phyloP scores from a whole-genome alignment of 306 rosid genomes.

The Pterocarpus macrocarpus region DNA sequence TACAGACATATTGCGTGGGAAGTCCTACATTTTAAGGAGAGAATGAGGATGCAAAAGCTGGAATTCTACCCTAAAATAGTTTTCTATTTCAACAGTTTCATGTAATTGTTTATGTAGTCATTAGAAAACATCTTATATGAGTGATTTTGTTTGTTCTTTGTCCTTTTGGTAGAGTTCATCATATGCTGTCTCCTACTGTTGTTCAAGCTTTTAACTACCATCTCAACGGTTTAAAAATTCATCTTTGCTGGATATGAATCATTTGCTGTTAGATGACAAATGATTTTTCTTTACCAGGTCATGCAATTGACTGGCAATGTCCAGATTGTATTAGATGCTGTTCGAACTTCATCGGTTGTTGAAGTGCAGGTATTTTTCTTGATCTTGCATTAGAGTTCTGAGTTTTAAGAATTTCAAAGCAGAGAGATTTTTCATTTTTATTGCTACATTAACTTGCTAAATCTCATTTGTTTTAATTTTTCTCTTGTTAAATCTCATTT shows the following conservation, averaged over 20 bases:
- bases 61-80: neutral
- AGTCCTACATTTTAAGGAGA: neutral
- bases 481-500: neutral
- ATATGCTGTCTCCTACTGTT: neutral
- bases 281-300: conserved; percentile 57
- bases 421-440: neutral
- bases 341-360: conserved; percentile 67
- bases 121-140: neutral
- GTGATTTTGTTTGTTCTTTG: neutral
- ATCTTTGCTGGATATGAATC: neutral
- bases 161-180: conserved; percentile 1
- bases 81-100: neutral
- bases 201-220: neutral
- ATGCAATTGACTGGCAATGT: conserved; percentile 69
- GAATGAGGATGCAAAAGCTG: neutral
- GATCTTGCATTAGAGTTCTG: conserved; percentile 13
- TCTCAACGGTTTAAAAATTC: neutral
- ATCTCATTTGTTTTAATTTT: neutral
- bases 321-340: conserved; percentile 73
- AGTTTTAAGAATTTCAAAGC: neutral
- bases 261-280: neutral
- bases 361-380: conserved; percentile 81
- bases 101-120: neutral
- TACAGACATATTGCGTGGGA: neutral
- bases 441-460: neutral